Conservation (phyloP, 306 rosid species). For the Parietaria judaica region DNA sequence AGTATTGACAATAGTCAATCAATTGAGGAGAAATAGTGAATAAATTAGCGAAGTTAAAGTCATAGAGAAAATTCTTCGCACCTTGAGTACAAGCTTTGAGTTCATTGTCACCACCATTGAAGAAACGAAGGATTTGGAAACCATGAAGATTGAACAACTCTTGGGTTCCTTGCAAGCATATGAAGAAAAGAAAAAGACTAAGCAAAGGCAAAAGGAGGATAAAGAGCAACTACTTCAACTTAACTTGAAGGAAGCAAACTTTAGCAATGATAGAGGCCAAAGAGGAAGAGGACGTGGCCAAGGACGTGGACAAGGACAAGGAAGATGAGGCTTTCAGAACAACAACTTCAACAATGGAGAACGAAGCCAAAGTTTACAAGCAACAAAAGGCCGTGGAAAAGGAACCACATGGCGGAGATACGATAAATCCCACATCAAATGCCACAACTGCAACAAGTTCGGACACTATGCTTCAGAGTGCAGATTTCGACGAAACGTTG, state of each 20-base stretch:
- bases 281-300: not conserved
- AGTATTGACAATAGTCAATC: not conserved
- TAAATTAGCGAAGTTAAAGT: not conserved
- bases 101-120: not conserved
- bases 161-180: not conserved
- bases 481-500: not conserved
- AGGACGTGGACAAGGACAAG: not conserved
- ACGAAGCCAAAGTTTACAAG: not conserved
- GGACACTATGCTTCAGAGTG: not conserved
- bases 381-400: not conserved
- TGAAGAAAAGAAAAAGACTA: not conserved
- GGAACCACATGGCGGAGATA: too few species aligned
- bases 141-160: not conserved
- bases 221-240: not conserved
- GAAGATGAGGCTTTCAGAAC: not conserved
- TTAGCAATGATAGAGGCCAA: not conserved
- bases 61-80: not conserved
- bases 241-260: not conserved
- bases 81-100: not conserved
- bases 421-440: too few species aligned
- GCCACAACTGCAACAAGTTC: too few species aligned
- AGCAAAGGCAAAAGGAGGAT: not conserved
- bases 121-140: not conserved
- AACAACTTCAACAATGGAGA: not conserved
- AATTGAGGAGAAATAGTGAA: not conserved